phyloP scores from a whole-genome alignment of 1,284 basidiomycete species.

The Fomitopsis betulina region DNA sequence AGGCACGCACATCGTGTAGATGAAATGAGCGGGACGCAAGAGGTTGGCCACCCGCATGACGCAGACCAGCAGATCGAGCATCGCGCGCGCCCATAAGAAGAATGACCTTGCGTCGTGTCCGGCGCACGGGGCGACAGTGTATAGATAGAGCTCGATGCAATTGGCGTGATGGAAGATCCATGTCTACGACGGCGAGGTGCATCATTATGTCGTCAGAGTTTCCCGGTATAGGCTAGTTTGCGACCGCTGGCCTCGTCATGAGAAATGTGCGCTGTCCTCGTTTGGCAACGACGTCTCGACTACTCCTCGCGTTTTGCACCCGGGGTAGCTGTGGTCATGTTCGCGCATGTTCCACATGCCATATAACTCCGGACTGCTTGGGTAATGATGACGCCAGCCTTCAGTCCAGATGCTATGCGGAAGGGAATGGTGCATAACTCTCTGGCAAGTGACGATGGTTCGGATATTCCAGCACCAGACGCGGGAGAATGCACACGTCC shows the following conservation, averaged over 20 bases:
- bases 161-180: background rate
- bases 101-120: background rate
- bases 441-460: background rate
- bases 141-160: background rate
- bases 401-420: background rate
- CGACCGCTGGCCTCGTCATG: background rate
- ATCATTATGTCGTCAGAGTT: constrained; percentile 1
- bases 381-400: background rate
- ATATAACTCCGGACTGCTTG: background rate
- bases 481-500: background rate
- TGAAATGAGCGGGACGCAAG: background rate
- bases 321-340: background rate
- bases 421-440: background rate
- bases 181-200: background rate
- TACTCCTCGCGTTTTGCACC: background rate
- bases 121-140: background rate
- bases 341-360: background rate
- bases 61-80: background rate
- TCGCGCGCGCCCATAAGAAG: background rate
- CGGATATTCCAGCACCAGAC: background rate
- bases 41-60: background rate
- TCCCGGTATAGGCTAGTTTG: background rate
- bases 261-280: background rate
- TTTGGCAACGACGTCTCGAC: background rate
- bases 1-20: background rate